Base-by-base conservation (phyloP, 495 filamentous ascomycete genomes). In the Aspergillus hancockii region DNA sequence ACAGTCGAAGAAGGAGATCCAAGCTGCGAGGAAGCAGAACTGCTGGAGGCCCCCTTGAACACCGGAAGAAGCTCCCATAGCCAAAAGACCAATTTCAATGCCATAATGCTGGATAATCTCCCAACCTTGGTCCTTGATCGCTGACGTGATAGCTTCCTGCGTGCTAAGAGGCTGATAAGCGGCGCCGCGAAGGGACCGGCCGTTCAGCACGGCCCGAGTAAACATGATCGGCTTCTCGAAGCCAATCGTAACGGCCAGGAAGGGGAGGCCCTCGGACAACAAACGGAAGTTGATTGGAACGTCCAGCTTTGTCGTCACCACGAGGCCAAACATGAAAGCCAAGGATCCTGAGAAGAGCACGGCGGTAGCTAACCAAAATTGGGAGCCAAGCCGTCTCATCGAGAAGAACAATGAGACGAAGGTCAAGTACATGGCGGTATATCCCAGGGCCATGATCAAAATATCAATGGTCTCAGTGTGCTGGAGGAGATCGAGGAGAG, bases 141-240 rank as follows among this genome's bases (percentile, higher is more conserved):
- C 93, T 47, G 82, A 80, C 60, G 91, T 85, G 58, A 98, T 90
- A 1, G 92, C 92, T 51, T 89, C 85, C 67, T 95, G 91, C 58
- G 97, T 97, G 79, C 71, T 23, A 74, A 66, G 7, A 58, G 66
- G 19, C 75, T 73, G 41, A 73, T 74, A 75, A 14, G 60, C 69
- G n/a, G 81, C 71, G 41, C 76, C 74, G 14, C 38, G 38, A 13
- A 79, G 79, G 9, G 84, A 82, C 32, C 88, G 85, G 47, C 85
- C 93, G 14, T 88, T 90, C 31, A 99, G 77, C 18, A 99, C 95
- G 10, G 93, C 93, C 60, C 91, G 89, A 1, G 94, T 98, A 32
- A 99, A 84, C 54, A 92, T 88, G 61, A 98, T 99, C 28, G 93
- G 91, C 79, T 99, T 99, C 77, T 99, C 94, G 64, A 99, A 99